These are phyloP conservation scores for Pyrenochaeta sp. DNA, from an alignment of 2,329 filamentous ascomycete species.

Conservation along the genomic window DNA sequence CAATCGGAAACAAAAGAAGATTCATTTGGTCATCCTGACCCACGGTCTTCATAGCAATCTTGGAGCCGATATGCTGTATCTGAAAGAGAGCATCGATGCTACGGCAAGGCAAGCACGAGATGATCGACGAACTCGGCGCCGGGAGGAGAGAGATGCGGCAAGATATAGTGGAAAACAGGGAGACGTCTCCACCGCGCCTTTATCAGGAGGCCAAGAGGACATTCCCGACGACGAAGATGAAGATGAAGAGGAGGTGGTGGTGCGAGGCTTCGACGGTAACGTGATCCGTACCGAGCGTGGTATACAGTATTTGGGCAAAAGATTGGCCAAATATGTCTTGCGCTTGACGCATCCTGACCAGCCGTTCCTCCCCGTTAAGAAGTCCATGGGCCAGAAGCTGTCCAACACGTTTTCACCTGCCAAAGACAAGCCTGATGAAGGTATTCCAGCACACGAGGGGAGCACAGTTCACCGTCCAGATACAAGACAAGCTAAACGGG, in stretches of 20 bases:
- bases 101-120: slow-evolving; percentile 76
- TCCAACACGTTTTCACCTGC: slow-evolving; percentile 55
- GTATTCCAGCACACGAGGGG: slow-evolving; percentile 63
- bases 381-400: slow-evolving; percentile 58
- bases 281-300: slow-evolving; percentile 90
- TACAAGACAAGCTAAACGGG: slow-evolving; percentile 57
- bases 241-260: slow-evolving; percentile 84
- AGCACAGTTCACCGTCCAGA: slow-evolving; percentile 66
- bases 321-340: slow-evolving; percentile 88
- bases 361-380: slow-evolving; percentile 76
- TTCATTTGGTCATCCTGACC: slow-evolving; percentile 91
- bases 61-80: slow-evolving; percentile 92
- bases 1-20: slow-evolving; percentile 70
- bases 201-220: slow-evolving; percentile 60
- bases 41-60: slow-evolving; percentile 96
- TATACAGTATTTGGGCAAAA: slow-evolving; percentile 96
- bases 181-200: slow-evolving; percentile 52
- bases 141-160: slow-evolving; percentile 35
- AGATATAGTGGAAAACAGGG: slow-evolving; percentile 5
- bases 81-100: slow-evolving; percentile 96
- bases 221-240: slow-evolving; percentile 61
- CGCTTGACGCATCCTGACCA: slow-evolving; percentile 93
- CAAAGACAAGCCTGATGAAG: slow-evolving; percentile 53
- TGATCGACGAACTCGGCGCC: slow-evolving; percentile 68
- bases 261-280: slow-evolving; percentile 88